Evolutionary conservation across 352 stramenopile genomes (phyloP).

Genomic region (Pythium vanterpoolii): DNA sequence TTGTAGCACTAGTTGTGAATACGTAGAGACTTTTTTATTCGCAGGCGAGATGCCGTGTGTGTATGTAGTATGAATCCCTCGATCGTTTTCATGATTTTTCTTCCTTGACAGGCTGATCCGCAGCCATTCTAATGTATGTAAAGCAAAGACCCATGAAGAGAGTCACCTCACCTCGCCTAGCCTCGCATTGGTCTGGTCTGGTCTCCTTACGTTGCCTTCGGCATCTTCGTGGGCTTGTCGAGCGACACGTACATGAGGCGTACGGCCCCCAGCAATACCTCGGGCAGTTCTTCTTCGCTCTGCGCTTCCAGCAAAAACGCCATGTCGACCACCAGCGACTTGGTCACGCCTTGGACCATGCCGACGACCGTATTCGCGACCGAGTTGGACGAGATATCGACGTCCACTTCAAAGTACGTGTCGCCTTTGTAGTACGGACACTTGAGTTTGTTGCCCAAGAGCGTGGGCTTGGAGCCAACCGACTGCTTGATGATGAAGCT

Average conservation of each 20-base stretch:
- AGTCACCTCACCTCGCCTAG: not conserved
- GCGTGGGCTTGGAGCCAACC: constrained; percentile 93
- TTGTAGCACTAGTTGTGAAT: constrained; percentile 8
- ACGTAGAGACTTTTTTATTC: constrained; percentile 11
- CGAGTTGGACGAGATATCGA: constrained; percentile 93
- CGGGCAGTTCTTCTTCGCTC: constrained; percentile 83
- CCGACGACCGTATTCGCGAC: constrained; percentile 88
- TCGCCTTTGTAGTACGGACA: constrained; percentile 81
- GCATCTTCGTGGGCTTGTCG: constrained; percentile 67
- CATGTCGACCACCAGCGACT: constrained; percentile 88
- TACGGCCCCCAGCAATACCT: constrained; percentile 75
- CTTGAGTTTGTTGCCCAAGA: constrained; percentile 97
- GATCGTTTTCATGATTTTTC: not conserved
- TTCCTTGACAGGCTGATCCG: not conserved
- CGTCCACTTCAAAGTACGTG: constrained; percentile 95
- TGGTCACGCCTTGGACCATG: constrained; percentile 88
- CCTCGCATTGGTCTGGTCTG: not conserved
- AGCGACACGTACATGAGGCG: constrained; percentile 83
- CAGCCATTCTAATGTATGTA: no score
- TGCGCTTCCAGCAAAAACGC: constrained; percentile 86
- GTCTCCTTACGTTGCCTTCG: constrained; percentile 13
- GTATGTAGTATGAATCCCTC: constrained; percentile 14
- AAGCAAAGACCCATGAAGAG: no score
- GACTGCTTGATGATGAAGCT: constrained; percentile 96
- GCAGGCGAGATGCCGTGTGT: not conserved